Evolutionary conservation across 148 eudicot genomes (phyloP).

Genomic region (Dysphania ambrosioides): DNA sequence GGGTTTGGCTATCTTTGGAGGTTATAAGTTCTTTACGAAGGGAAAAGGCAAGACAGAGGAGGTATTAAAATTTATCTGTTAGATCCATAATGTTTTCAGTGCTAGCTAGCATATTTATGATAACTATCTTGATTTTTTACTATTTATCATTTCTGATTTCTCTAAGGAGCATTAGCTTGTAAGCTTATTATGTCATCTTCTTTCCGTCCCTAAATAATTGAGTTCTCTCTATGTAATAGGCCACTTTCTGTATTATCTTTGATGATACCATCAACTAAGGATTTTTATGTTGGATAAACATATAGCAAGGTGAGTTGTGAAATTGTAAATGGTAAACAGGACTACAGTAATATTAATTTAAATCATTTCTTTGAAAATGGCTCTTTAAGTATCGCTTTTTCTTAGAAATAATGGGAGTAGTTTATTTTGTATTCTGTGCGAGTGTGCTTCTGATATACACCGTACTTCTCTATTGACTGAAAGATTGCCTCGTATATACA

Average conservation of each 20-base stretch:
- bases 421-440: too few relatives aligned
- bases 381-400: too few relatives aligned
- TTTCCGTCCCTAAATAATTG: not conserved
- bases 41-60: constrained; percentile 67
- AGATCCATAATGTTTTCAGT: not conserved
- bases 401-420: too few relatives aligned
- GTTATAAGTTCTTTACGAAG: constrained; percentile 54
- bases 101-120: not conserved
- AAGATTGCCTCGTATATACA: too few relatives aligned
- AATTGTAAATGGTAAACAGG: too few relatives aligned
- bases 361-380: too few relatives aligned
- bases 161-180: not conserved
- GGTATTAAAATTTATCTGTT: constrained; percentile 34
- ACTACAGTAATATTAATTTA: too few relatives aligned
- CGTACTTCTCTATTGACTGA: too few relatives aligned
- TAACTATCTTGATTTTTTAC: not conserved
- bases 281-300: too few relatives aligned
- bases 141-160: not conserved
- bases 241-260: not conserved
- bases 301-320: too few relatives aligned
- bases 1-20: constrained; percentile 55
- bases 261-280: too few relatives aligned
- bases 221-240: not conserved
- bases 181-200: not conserved
- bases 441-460: too few relatives aligned